A percentile compares a stretch with the other conserved stretches of the same genome.
These are phyloP conservation scores for Barnettozyma salicaria DNA, from an alignment of 805 yeast genomes.

Conservation along the genomic window DNA sequence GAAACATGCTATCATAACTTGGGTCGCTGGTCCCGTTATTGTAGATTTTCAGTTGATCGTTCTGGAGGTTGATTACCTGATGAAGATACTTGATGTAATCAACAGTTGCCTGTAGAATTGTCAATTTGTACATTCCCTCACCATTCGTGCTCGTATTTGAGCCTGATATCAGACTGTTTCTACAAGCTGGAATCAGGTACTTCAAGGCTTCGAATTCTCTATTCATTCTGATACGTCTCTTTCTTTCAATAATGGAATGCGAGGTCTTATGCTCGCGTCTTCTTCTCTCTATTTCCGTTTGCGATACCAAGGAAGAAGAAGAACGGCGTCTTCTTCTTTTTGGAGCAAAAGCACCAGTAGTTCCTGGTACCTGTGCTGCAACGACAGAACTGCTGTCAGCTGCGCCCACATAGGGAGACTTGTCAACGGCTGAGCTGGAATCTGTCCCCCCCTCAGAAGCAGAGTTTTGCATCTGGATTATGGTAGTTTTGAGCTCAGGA, in stretches of 20 bases:
- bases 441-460: not conserved
- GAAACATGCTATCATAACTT: slow-evolving; percentile 32
- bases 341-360: slow-evolving; percentile 3
- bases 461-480: slow-evolving; percentile 35
- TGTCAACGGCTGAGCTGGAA: slow-evolving; percentile 4
- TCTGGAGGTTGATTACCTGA: slow-evolving; percentile 46
- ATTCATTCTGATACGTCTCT: slow-evolving; percentile 72
- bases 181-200: slow-evolving; percentile 72
- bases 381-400: slow-evolving; percentile 7
- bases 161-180: slow-evolving; percentile 29
- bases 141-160: slow-evolving; percentile 19
- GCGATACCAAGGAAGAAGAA: slow-evolving; percentile 22
- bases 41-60: slow-evolving; percentile 33
- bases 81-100: slow-evolving; percentile 72
- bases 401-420: slow-evolving; percentile 4
- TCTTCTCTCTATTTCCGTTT: slow-evolving; percentile 33
- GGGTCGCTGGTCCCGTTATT: slow-evolving; percentile 14
- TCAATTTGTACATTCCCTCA: slow-evolving; percentile 73
- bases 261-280: slow-evolving; percentile 47
- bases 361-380: not conserved
- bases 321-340: slow-evolving; percentile 25
- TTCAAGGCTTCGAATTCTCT: slow-evolving; percentile 79
- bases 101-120: slow-evolving; percentile 76
- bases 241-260: slow-evolving; percentile 76
- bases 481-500: slow-evolving; percentile 41